phyloP scores from a whole-genome alignment of 352 stramenopile genomes.

The Blastocystis sp. region DNA sequence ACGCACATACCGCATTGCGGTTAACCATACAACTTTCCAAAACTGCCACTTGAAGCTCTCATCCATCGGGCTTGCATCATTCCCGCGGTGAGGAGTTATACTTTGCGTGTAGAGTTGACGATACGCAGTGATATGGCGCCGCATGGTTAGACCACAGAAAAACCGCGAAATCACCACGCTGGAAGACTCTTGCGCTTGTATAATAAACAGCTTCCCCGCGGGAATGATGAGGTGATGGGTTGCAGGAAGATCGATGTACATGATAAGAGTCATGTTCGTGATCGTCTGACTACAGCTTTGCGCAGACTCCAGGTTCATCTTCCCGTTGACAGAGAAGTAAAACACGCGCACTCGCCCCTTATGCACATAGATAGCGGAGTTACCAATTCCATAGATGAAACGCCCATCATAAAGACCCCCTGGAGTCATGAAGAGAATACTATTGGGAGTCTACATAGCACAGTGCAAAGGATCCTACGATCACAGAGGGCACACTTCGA shows the following conservation, averaged over 20 bases:
- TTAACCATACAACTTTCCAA: slow-evolving; percentile 35
- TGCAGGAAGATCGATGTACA: not conserved
- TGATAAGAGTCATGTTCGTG: not conserved
- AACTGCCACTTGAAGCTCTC: slow-evolving; percentile 56
- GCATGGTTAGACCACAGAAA: slow-evolving; percentile 8
- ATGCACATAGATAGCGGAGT: not conserved
- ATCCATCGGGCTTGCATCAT: not conserved
- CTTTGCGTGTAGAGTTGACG: not conserved
- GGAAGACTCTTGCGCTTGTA: not conserved
- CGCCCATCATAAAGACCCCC: not conserved
- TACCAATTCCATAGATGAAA: slow-evolving; percentile 4
- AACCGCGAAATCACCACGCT: slow-evolving; percentile 23
- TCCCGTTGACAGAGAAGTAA: not conserved
- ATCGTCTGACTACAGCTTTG: not conserved
- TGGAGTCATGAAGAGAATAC: not conserved
- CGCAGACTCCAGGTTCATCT: not conserved
- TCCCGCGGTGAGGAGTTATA: not conserved
- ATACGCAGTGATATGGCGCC: slow-evolving; percentile 12
- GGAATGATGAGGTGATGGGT: not conserved
- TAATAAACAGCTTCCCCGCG: not conserved
- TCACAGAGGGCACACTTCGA: not conserved
- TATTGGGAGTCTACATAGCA: not conserved
- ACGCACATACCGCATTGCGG: not conserved
- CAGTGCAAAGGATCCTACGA: not conserved
- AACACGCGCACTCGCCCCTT: not conserved